Conservation (phyloP, 1,284 basidiomycete species). For the Volvariella surrecta region DNA sequence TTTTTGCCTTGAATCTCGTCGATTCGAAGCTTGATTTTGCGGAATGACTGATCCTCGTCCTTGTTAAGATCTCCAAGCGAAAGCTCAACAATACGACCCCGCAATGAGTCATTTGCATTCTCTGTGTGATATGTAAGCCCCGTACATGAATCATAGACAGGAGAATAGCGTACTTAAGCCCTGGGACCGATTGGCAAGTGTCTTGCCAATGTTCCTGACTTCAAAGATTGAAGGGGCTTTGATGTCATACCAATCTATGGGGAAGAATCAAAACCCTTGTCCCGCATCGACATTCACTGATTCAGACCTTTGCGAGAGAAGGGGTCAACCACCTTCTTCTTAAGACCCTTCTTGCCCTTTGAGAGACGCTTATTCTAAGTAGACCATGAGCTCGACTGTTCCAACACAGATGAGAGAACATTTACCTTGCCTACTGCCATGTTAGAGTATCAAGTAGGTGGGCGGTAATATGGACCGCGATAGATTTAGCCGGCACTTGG, state of each 20-base stretch:
- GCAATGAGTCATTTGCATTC: constrained; percentile 98
- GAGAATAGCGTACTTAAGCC: constrained; percentile 77
- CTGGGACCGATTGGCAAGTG: constrained; percentile 96
- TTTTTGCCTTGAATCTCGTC: constrained; percentile 99
- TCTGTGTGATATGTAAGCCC: constrained; percentile 38
- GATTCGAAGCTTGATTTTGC: constrained; percentile 98
- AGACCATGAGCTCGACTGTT: neutral
- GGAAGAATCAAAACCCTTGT: neutral
- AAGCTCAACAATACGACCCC: constrained; percentile 94
- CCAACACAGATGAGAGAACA: neutral
- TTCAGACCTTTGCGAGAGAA: constrained; percentile 93
- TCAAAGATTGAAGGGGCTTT: constrained; percentile 99
- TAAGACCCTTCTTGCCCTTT: constrained; percentile 99
- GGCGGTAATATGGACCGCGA: constrained; percentile 28
- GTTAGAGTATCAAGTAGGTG: constrained; percentile 29
- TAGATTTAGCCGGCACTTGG: constrained; percentile 36
- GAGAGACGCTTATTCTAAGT: constrained; percentile 94
- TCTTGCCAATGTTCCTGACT: constrained; percentile 96
- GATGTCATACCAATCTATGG: constrained; percentile 96
- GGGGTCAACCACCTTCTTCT: constrained; percentile 99
- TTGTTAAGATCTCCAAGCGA: constrained; percentile 99
- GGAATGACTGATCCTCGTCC: constrained; percentile 99
- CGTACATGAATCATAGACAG: constrained; percentile 1
- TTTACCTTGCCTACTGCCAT: constrained; percentile 91
- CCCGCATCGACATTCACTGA: constrained; percentile 5